Conservation (phyloP, 2,329 filamentous ascomycete species). For the Pseudogymnoascus sp. region DNA sequence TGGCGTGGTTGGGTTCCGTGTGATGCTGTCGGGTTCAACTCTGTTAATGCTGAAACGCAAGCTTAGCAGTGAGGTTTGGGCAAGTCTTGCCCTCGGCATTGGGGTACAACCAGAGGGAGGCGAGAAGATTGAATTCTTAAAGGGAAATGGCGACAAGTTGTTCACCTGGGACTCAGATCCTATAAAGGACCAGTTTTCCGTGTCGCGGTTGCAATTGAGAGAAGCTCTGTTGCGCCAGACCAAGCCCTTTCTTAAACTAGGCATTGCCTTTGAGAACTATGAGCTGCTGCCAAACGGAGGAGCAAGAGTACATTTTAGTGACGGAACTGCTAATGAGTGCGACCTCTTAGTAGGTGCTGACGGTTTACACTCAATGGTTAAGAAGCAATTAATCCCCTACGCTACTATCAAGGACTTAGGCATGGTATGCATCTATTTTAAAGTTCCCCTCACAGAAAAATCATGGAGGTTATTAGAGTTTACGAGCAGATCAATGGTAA, state of each 20-base stretch:
- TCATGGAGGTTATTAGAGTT: slow-evolving; percentile 18
- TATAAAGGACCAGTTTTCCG: slow-evolving; percentile 21
- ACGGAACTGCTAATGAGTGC: slow-evolving; percentile 10
- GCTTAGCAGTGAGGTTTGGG: slow-evolving; percentile 20
- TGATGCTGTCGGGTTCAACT: slow-evolving; percentile 24
- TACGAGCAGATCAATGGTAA: slow-evolving; percentile 20
- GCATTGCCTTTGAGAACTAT: slow-evolving; percentile 12
- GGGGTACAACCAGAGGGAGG: slow-evolving; percentile 20
- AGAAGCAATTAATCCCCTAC: slow-evolving; percentile 33
- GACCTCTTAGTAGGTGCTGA: slow-evolving; percentile 77
- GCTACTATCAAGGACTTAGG: slow-evolving; percentile 16
- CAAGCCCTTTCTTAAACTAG: slow-evolving; percentile 14
- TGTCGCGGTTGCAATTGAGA: slow-evolving; percentile 22
- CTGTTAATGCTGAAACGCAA: slow-evolving; percentile 20
- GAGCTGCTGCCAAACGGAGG: slow-evolving; percentile 6
- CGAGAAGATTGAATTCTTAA: slow-evolving; percentile 23
- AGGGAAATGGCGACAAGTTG: slow-evolving; percentile 20
- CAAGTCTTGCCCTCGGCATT: slow-evolving; percentile 16
- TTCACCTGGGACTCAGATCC: slow-evolving; percentile 22
- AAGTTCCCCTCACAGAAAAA: slow-evolving; percentile 22
- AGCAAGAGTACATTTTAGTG: slow-evolving; percentile 11
- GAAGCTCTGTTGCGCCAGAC: slow-evolving; percentile 20
- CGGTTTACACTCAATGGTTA: slow-evolving; percentile 83
- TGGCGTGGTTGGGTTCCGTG: slow-evolving; percentile 21
- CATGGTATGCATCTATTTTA: slow-evolving; percentile 25